A percentile compares a stretch with the other conserved stretches of the same genome.
Conservation (phyloP, 805 yeast species). For the Starmerella apis region DNA sequence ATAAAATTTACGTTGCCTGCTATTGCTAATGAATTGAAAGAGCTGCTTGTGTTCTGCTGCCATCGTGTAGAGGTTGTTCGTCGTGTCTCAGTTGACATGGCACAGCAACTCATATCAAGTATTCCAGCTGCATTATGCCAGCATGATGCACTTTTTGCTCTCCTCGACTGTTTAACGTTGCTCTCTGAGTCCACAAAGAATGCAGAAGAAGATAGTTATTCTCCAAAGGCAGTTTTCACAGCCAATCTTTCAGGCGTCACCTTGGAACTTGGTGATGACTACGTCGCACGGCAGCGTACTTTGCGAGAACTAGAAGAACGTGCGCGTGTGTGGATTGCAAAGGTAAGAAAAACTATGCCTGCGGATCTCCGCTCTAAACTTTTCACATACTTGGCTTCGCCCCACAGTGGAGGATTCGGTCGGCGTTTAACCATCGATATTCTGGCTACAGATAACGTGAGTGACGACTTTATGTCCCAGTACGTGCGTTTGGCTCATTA, state of each 20-base stretch:
- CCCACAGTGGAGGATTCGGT: slow-evolving; percentile 44
- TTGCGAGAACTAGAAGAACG: slow-evolving; percentile 47
- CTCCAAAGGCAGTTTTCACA: slow-evolving; percentile 61
- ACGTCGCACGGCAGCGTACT: slow-evolving; percentile 62
- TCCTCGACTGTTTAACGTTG: slow-evolving; percentile 69
- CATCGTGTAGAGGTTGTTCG: slow-evolving; percentile 69
- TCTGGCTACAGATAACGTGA: slow-evolving; percentile 38
- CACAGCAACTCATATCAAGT: slow-evolving; percentile 52
- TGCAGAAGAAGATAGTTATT: slow-evolving; percentile 73
- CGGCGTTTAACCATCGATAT: slow-evolving; percentile 82
- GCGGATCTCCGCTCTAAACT: slow-evolving; percentile 70
- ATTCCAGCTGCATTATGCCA: slow-evolving; percentile 76
- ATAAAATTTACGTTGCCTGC: slow-evolving; percentile 2
- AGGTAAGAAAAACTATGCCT: slow-evolving; percentile 47
- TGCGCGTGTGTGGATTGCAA: slow-evolving; percentile 58
- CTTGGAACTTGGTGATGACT: slow-evolving; percentile 60
- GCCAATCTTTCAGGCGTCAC: slow-evolving; percentile 39
- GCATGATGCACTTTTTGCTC: slow-evolving; percentile 57
- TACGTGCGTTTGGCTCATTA: slow-evolving; percentile 15
- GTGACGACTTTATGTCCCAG: slow-evolving; percentile 21
- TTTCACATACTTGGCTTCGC: slow-evolving; percentile 52
- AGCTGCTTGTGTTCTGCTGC: slow-evolving; percentile 59
- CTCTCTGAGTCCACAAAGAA: slow-evolving; percentile 72
- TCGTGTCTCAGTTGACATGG: slow-evolving; percentile 65
- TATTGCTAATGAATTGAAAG: slow-evolving; percentile 44